A percentile compares a stretch with the other conserved stretches of the same genome.
phyloP scores from a whole-genome alignment of 2,329 filamentous ascomycete genomes.

The Colletotrichum lindemuthianum region DNA sequence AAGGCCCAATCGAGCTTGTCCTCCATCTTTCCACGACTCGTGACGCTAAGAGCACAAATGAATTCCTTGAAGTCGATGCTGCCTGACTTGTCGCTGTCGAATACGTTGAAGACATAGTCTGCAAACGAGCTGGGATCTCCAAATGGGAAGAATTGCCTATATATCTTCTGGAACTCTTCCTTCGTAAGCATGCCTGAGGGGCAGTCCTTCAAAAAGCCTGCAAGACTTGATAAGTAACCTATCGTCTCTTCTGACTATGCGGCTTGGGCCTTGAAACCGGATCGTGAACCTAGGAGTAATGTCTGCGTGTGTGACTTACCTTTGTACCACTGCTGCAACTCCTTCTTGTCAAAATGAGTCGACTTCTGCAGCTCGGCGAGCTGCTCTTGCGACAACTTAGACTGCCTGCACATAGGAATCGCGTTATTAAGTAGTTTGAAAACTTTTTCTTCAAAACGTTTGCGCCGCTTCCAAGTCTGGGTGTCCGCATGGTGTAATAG shows the following conservation, averaged over 20 bases:
- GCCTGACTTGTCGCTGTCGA: constrained; percentile 96
- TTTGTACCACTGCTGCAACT: constrained; percentile 99
- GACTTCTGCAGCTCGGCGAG: constrained; percentile 94
- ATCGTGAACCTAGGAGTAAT: background rate
- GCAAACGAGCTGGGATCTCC: constrained; percentile 97
- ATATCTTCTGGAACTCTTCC: constrained; percentile 99
- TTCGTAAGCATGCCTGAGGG: constrained; percentile 96
- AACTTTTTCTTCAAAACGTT: no score
- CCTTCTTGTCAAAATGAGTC: constrained; percentile 99
- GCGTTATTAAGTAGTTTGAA: no score
- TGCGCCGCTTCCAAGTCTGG: no score
- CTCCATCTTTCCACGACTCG: constrained; percentile 97
- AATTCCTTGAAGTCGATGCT: constrained; percentile 99
- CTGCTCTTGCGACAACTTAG: constrained; percentile 97
- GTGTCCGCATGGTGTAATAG: background rate
- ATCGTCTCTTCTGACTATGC: background rate
- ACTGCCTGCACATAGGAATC: constrained; percentile 72
- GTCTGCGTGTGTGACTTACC: constrained; percentile 64
- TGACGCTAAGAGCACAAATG: constrained; percentile 97
- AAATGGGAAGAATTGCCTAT: constrained; percentile 99
- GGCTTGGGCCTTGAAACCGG: background rate
- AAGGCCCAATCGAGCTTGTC: constrained; percentile 99
- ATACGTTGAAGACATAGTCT: constrained; percentile 99
- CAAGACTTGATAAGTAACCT: constrained; percentile 1
- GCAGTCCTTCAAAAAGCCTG: constrained; percentile 98